Evolutionary conservation across 352 stramenopile species (phyloP), one percentile per base, ranked within the genome.

Genomic region (Globisporangium radiosum): DNA sequence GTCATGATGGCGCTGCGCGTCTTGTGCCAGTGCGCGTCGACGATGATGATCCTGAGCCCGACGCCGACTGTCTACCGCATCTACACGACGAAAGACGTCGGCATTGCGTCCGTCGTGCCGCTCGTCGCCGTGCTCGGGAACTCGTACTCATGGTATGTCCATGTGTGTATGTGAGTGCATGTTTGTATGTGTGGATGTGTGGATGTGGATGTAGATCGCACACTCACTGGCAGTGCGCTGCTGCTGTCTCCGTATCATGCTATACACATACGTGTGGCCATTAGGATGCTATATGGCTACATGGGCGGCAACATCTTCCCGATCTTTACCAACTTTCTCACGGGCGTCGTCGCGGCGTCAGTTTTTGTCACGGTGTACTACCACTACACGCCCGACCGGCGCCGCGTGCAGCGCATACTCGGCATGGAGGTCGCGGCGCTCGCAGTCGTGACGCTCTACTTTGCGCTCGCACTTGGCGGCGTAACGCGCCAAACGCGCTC

Each of bases 351-450:
- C n/a, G 65, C 61, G 10, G 67, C 64, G 4, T 38, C 69, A 17
- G 57, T 78, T 33, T 88, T 83, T 64, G 57, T 87, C n/a, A 38
- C 62, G 1, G 69, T 84, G 11, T 87, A 83, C 63, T 84, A 79
- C n/a, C 70, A 63, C 19, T 79, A 73, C 63, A 72, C 70, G 13
- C 52, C 66, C 13, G 69, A 75, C n/a, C 66, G 62, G 8, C n/a
- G 52, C 5, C 63, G 59, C 44, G 68, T 79, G 36, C 44, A 66
- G 9, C 65, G 60, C 0, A 64, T 71, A 6, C 60, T 78, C 15
- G 57, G 39, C 0, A 64, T 66, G 25, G 56, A 63, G 7, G 14
- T 63, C 42, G 42, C 51, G 4, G 64, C 64, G 14, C 56, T 81
- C 14, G 17, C 58, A 14, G 47, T 73, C 4, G 44, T 76, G 52